phyloP scores from a whole-genome alignment of 225 moss, liverwort and hornwort genomes.

The Asterella californica region DNA sequence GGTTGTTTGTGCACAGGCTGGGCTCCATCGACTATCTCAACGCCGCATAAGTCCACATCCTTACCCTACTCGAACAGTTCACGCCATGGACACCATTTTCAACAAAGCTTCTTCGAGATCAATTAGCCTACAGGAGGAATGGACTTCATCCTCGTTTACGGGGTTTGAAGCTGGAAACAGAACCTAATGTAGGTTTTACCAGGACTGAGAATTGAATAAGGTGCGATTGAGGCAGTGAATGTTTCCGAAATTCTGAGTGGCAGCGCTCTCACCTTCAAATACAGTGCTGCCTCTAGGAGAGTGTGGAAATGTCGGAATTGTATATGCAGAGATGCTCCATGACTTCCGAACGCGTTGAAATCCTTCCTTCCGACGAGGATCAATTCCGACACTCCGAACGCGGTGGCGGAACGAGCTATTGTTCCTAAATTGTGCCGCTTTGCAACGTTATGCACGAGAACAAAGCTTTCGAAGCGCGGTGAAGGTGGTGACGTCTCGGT shows the following conservation, averaged over 20 bases:
- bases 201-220: too few relatives aligned
- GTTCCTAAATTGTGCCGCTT: conserved; percentile 97
- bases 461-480: conserved; percentile 51
- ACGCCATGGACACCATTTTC: not conserved
- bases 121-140: not conserved
- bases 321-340: conserved; percentile 86
- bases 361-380: conserved; percentile 93
- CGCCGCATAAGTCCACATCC: conserved; percentile 86
- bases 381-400: conserved; percentile 87
- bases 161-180: too few relatives aligned
- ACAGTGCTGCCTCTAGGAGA: conserved; percentile 68
- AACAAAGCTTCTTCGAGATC: not conserved
- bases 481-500: not conserved
- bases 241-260: not conserved
- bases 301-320: conserved; percentile 92
- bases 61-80: conserved; percentile 50
- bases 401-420: conserved; percentile 91
- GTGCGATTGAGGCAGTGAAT: not conserved
- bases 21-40: conserved; percentile 87
- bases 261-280: conserved; percentile 62
- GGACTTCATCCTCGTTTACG: too few relatives aligned
- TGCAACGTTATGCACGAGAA: conserved; percentile 85
- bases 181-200: too few relatives aligned
- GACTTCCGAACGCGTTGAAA: conserved; percentile 97
- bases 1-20: conserved; percentile 73